Evolutionary conservation across 352 stramenopile species (phyloP).

Genomic region (Pythium sukuiense): DNA sequence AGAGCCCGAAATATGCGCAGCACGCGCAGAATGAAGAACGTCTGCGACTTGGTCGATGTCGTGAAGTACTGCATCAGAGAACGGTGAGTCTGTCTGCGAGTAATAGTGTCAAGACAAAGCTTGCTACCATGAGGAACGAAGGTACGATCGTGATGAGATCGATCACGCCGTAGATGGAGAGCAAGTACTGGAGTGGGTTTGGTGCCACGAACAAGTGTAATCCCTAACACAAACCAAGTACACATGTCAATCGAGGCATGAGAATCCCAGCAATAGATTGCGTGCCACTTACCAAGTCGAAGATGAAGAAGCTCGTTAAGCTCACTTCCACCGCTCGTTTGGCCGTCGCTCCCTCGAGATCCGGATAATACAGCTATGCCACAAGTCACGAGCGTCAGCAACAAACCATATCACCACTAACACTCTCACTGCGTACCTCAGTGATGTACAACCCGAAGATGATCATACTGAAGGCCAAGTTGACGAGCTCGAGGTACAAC

Average conservation of each 20-base stretch:
- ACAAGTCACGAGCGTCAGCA: background rate
- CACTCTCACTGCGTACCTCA: constrained; percentile 32
- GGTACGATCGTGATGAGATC: constrained; percentile 74
- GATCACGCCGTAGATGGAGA: constrained; percentile 57
- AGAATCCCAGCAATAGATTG: background rate
- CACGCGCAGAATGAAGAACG: constrained; percentile 68
- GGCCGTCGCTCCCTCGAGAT: constrained; percentile 18
- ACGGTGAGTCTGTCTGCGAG: too few species aligned
- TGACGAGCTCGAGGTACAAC: constrained; percentile 53
- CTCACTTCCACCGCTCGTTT: constrained; percentile 39
- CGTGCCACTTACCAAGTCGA: constrained; percentile 43
- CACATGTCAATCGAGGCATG: background rate
- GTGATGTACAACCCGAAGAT: constrained; percentile 64
- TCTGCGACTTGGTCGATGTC: constrained; percentile 39
- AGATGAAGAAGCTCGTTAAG: constrained; percentile 58
- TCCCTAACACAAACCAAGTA: constrained; percentile 11
- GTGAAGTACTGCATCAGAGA: constrained; percentile 40
- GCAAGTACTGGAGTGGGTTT: constrained; percentile 43
- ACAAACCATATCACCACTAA: background rate
- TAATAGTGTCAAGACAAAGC: too few species aligned
- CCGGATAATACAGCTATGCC: constrained; percentile 42
- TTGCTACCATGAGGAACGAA: constrained; percentile 51
- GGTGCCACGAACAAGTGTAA: constrained; percentile 52
- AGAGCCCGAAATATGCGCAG: constrained; percentile 70
- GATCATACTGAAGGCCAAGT: constrained; percentile 58